Percentiles rank a stretch among this genome's conserved stretches.
phyloP scores from a whole-genome alignment of 2,329 filamentous ascomycete species.

The Ophiostoma ips region DNA sequence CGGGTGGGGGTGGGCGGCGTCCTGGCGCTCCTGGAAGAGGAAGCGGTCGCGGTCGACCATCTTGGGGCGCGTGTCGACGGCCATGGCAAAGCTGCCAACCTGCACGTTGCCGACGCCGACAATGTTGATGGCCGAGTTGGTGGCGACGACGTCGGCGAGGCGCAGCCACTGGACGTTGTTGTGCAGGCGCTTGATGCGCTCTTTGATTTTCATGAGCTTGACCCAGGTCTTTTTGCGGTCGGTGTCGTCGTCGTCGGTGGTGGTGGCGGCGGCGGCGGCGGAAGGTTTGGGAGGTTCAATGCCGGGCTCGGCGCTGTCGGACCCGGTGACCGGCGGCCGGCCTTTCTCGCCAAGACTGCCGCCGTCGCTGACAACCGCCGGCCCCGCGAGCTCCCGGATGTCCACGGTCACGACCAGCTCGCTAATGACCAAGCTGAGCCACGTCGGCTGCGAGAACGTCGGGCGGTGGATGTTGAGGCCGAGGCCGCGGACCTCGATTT shows the following conservation, averaged over 20 bases:
- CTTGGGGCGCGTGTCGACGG: constrained; percentile 81
- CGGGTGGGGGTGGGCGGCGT: constrained; percentile 25
- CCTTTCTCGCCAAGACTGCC: too few relatives aligned
- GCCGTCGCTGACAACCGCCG: constrained; percentile 25
- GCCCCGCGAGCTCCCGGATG: constrained; percentile 47
- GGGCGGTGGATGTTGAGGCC: constrained; percentile 82
- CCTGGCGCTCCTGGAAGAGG: constrained; percentile 63
- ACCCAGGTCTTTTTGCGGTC: constrained; percentile 65
- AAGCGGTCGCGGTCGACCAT: constrained; percentile 82
- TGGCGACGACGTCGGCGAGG: constrained; percentile 77
- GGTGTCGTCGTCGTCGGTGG: background rate
- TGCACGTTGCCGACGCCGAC: constrained; percentile 74
- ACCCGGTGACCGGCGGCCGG: background rate
- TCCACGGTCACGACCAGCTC: constrained; percentile 79
- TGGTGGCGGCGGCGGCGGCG: too few relatives aligned
- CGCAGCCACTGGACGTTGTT: constrained; percentile 77
- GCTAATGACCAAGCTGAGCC: constrained; percentile 78
- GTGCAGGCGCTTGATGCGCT: constrained; percentile 75
- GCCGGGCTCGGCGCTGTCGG: too few relatives aligned
- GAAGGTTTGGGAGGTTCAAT: too few relatives aligned
- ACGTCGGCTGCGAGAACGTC: constrained; percentile 93
- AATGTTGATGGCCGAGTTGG: constrained; percentile 63
- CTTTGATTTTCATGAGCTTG: constrained; percentile 63
- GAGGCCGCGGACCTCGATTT: constrained; percentile 77
- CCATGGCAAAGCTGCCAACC: constrained; percentile 69